Evolutionary conservation across 2,329 filamentous ascomycete species (phyloP).

Genomic region (Camptophora hylomeconis): DNA sequence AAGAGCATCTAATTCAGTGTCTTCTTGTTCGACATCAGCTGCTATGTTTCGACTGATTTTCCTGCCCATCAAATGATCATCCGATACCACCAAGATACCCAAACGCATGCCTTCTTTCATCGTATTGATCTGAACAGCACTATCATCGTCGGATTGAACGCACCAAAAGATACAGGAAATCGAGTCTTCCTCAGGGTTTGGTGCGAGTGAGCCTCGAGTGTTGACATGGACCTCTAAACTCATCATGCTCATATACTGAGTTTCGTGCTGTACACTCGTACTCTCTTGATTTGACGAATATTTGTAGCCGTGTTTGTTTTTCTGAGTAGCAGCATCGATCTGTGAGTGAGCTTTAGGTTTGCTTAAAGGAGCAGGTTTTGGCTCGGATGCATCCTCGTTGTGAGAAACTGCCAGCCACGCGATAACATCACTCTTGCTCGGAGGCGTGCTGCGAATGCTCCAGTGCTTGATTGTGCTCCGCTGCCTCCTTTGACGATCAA

Average conservation of each 20-base stretch:
- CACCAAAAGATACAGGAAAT: constrained; percentile 85
- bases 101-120: constrained; percentile 38
- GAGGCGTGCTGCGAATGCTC: constrained; percentile 63
- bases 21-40: constrained; percentile 59
- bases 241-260: constrained; percentile 93
- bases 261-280: constrained; percentile 67
- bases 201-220: constrained; percentile 63
- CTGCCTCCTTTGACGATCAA: constrained; percentile 39
- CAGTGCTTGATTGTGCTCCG: constrained; percentile 56
- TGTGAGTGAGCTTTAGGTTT: constrained; percentile 51
- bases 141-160: constrained; percentile 60
- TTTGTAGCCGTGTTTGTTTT: constrained; percentile 69
- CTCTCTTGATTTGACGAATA: constrained; percentile 66
- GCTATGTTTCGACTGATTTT: constrained; percentile 49
- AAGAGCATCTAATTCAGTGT: constrained; percentile 71
- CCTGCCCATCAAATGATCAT: constrained; percentile 43
- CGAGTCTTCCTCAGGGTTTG: constrained; percentile 83
- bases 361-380: constrained; percentile 2
- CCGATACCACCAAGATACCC: constrained; percentile 62
- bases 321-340: constrained; percentile 78
- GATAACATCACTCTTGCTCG: constrained; percentile 55
- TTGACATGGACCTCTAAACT: constrained; percentile 88
- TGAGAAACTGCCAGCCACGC: constrained; percentile 56
- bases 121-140: constrained; percentile 31
- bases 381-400: constrained; percentile 21